Percentiles rank a stretch among this genome's conserved stretches.
Conservation (phyloP, 2,329 filamentous ascomycete genomes). For the Trichoderma arundinaceum region DNA sequence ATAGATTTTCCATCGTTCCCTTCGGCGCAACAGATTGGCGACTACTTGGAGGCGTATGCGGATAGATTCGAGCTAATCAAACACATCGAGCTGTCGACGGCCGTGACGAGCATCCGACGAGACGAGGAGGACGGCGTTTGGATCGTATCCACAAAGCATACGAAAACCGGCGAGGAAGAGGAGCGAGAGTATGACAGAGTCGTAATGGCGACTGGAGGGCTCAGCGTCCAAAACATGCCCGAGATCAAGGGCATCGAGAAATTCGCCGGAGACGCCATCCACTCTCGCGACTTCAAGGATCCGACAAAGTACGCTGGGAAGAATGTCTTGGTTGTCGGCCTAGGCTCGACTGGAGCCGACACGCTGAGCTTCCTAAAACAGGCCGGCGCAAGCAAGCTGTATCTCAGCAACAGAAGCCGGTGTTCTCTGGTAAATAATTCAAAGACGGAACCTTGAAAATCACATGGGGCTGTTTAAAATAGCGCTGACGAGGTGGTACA, state of each 20-base stretch:
- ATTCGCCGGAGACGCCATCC: conserved; percentile 49
- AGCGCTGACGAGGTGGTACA: neutral
- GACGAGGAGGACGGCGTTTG: conserved; percentile 39
- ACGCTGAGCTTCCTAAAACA: conserved; percentile 42
- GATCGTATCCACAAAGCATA: conserved; percentile 39
- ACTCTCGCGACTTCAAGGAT: conserved; percentile 47
- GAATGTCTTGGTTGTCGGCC: conserved; percentile 54
- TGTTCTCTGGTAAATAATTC: conserved; percentile 37
- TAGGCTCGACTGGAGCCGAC: conserved; percentile 47
- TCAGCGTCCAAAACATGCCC: conserved; percentile 44
- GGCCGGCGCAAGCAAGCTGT: conserved; percentile 46
- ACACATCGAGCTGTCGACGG: conserved; percentile 40
- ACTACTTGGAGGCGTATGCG: conserved; percentile 44
- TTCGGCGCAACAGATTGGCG: conserved; percentile 39
- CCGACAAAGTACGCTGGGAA: conserved; percentile 46
- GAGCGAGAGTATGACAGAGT: conserved; percentile 45
- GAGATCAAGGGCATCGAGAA: conserved; percentile 46
- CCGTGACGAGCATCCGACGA: conserved; percentile 38
- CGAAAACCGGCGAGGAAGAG: conserved; percentile 34
- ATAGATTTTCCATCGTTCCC: conserved; percentile 39
- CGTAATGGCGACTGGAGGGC: conserved; percentile 45
- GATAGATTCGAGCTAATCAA: conserved; percentile 41
- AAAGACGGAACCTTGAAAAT: neutral
- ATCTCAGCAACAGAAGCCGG: conserved; percentile 50
- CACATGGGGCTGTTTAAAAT: no score